A percentile compares a stretch with the other conserved stretches of the same genome.
phyloP scores from a whole-genome alignment of 1,139 yeast species.

The Saccharomyces pastorianus region DNA sequence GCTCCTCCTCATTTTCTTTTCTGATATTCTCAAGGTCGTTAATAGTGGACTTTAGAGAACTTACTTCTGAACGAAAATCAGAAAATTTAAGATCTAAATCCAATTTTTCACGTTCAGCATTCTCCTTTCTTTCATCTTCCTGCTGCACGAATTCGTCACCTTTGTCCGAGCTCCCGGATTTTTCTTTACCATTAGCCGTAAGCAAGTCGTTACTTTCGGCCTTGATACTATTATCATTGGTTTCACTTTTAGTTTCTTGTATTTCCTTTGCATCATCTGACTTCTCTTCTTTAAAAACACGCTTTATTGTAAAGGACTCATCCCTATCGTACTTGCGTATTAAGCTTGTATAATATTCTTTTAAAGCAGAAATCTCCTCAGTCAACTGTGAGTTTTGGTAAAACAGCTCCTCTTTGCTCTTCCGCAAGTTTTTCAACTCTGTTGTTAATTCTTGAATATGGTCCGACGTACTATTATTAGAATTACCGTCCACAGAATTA shows the following conservation, averaged over 20 bases:
- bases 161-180: not conserved
- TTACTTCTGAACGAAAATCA: slow-evolving; percentile 29
- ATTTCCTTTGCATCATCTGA: slow-evolving; percentile 12
- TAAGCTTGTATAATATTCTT: slow-evolving; percentile 22
- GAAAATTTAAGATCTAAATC: slow-evolving; percentile 20
- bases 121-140: slow-evolving; percentile 1
- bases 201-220: slow-evolving; percentile 1
- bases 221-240: not conserved
- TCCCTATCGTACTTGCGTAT: slow-evolving; percentile 28
- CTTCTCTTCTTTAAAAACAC: slow-evolving; percentile 30
- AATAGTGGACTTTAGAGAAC: slow-evolving; percentile 21
- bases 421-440: slow-evolving; percentile 15
- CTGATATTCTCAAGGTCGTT: slow-evolving; percentile 23
- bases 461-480: slow-evolving; percentile 4
- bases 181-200: not conserved
- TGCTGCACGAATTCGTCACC: slow-evolving; percentile 4
- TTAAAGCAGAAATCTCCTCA: slow-evolving; percentile 19
- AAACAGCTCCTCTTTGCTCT: slow-evolving; percentile 14
- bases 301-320: slow-evolving; percentile 26
- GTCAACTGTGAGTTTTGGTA: slow-evolving; percentile 18
- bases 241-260: not conserved
- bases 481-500: slow-evolving; percentile 3
- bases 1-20: slow-evolving; percentile 17
- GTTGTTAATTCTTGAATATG: slow-evolving; percentile 12
- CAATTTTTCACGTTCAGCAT: slow-evolving; percentile 1